These are phyloP conservation scores for Aureobasidium sp. DNA, from an alignment of 2,329 filamentous ascomycete species.

Conservation along the genomic window DNA sequence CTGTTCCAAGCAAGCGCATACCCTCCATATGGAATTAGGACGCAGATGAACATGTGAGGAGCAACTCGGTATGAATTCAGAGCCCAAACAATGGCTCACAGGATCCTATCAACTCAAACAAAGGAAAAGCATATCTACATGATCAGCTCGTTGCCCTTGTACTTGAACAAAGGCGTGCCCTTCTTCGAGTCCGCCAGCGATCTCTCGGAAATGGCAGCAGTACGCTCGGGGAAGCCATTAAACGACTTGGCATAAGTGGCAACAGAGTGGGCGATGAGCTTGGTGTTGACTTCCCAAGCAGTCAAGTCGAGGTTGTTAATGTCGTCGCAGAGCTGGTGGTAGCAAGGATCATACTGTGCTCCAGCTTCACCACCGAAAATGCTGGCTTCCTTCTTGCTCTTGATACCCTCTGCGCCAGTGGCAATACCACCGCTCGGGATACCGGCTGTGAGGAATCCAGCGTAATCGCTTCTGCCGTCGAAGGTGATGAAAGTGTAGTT, in stretches of 20 bases:
- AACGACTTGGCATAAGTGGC: slow-evolving; percentile 59
- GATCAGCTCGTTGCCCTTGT: not conserved
- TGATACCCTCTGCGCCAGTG: slow-evolving; percentile 68
- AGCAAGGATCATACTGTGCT: slow-evolving; percentile 48
- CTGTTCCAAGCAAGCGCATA: too few species aligned
- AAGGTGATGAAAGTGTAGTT: slow-evolving; percentile 66
- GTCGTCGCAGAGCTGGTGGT: slow-evolving; percentile 47
- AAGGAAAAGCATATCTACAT: not conserved
- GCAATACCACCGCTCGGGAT: slow-evolving; percentile 70
- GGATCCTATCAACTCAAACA: not conserved
- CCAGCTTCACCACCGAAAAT: slow-evolving; percentile 65
- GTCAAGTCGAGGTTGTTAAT: slow-evolving; percentile 46
- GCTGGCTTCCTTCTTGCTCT: slow-evolving; percentile 57
- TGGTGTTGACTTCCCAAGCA: slow-evolving; percentile 48
- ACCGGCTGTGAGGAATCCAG: slow-evolving; percentile 56
- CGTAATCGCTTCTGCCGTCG: slow-evolving; percentile 73
- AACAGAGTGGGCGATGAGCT: slow-evolving; percentile 59
- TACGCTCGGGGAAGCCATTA: slow-evolving; percentile 42
- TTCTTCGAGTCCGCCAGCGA: not conserved
- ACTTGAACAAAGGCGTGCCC: not conserved
- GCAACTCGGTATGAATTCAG: not conserved
- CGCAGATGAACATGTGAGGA: too few species aligned
- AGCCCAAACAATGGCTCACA: not conserved
- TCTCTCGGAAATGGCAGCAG: not conserved
- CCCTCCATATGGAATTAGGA: too few species aligned